Percentiles rank a stretch among this genome's conserved stretches.
Conservation (phyloP, 345 rosid species). For the Eucalyptus regnans region DNA sequence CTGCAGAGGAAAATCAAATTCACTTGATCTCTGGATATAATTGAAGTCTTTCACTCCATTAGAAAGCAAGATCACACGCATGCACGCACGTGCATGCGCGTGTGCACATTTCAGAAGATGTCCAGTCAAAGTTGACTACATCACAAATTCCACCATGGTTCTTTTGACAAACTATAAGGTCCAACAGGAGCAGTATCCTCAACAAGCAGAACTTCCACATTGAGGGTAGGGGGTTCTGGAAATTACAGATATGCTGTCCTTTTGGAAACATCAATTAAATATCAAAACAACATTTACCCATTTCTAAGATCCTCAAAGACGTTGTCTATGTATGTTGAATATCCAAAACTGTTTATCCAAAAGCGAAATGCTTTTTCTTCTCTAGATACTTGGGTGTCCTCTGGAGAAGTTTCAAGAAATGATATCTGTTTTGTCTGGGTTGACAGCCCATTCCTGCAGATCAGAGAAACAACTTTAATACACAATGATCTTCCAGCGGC, state of each 20-base stretch:
- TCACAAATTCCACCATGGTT: background rate
- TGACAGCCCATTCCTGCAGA: slow-evolving; percentile 82
- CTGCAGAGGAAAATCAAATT: slow-evolving; percentile 22
- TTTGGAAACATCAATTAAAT: background rate
- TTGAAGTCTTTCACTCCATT: background rate
- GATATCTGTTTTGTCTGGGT: slow-evolving; percentile 76
- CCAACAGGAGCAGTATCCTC: background rate
- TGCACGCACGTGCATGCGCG: background rate
- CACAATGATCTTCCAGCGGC: background rate
- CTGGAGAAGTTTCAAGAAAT: slow-evolving; percentile 65
- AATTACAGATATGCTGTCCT: background rate
- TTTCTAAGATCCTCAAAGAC: slow-evolving; percentile 97
- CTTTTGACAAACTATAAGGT: background rate
- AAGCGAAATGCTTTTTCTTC: slow-evolving; percentile 96
- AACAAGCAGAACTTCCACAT: background rate
- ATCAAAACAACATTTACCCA: slow-evolving; percentile 44
- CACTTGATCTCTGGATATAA: background rate
- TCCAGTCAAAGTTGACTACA: background rate
- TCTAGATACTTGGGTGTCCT: slow-evolving; percentile 81
- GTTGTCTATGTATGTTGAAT: slow-evolving; percentile 59
- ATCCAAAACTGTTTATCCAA: slow-evolving; percentile 93
- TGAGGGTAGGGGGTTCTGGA: background rate
- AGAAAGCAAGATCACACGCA: background rate
- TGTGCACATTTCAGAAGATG: background rate
- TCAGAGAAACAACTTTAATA: background rate